Percentiles rank a stretch among this genome's conserved stretches.
Conservation (phyloP, 768 basidiomycete species). For the Xerocomus spinulosus region DNA sequence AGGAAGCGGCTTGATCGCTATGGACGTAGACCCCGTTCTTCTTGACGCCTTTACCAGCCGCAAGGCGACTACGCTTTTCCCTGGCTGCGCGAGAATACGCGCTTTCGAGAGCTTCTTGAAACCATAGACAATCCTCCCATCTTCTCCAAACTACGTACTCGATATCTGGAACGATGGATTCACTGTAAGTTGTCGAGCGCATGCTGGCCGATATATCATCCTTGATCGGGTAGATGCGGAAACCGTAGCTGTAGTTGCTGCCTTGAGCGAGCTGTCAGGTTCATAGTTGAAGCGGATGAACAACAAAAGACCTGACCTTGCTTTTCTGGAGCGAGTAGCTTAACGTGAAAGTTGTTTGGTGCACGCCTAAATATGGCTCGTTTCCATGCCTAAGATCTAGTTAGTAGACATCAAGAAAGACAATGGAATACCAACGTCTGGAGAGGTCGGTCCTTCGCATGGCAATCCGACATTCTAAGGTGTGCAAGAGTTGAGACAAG, state of each 20-base stretch:
- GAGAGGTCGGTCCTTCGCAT: slow-evolving; percentile 8
- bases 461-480: slow-evolving; percentile 11
- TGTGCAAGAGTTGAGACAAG: not conserved
- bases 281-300: not conserved
- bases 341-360: slow-evolving; percentile 56
- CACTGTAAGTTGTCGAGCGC: slow-evolving; percentile 30
- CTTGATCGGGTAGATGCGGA: slow-evolving; percentile 50
- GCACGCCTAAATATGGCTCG: slow-evolving; percentile 56
- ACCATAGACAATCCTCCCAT: slow-evolving; percentile 81
- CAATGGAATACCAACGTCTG: slow-evolving; percentile 24
- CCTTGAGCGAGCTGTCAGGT: slow-evolving; percentile 34
- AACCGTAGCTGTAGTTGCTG: slow-evolving; percentile 52
- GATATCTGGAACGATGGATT: slow-evolving; percentile 31
- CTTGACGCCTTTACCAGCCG: slow-evolving; percentile 72
- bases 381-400: slow-evolving; percentile 47
- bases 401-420: not conserved
- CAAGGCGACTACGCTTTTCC: slow-evolving; percentile 62
- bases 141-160: slow-evolving; percentile 74
- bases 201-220: slow-evolving; percentile 26
- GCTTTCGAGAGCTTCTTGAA: slow-evolving; percentile 64
- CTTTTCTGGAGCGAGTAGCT: slow-evolving; percentile 55
- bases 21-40: slow-evolving; percentile 64
- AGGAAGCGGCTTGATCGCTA: slow-evolving; percentile 72
- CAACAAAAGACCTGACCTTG: slow-evolving; percentile 46
- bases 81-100: slow-evolving; percentile 62